These are phyloP conservation scores for Lodderomyces orthopsilosis DNA, from an alignment of 1,139 yeast genomes.

Conservation along the genomic window DNA sequence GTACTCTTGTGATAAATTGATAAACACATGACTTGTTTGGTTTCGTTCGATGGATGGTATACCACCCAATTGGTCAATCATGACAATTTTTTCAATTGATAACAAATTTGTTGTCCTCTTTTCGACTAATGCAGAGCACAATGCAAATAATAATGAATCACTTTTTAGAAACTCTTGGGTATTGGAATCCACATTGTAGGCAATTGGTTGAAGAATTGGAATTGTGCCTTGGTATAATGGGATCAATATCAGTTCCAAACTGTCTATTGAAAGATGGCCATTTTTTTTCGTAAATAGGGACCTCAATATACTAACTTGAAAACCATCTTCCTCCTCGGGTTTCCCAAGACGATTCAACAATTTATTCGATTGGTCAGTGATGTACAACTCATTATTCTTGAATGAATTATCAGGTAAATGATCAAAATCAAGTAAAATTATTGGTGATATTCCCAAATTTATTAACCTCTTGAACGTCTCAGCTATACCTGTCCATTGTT, in stretches of 20 bases:
- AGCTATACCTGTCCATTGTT: conserved; percentile 42
- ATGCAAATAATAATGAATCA: conserved; percentile 29
- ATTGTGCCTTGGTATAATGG: conserved; percentile 47
- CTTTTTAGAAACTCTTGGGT: conserved; percentile 32
- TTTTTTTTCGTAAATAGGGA: conserved; percentile 24
- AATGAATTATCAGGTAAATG: conserved; percentile 26
- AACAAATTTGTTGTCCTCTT: conserved; percentile 29
- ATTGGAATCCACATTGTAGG: conserved; percentile 37
- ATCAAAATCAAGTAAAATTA: conserved; percentile 37
- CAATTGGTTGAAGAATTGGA: conserved; percentile 63
- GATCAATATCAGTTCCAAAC: conserved; percentile 34
- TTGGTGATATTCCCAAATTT: conserved; percentile 46
- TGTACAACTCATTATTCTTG: conserved; percentile 31
- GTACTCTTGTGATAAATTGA: conserved; percentile 82
- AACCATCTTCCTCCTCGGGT: conserved; percentile 23
- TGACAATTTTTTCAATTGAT: conserved; percentile 74
- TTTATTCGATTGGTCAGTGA: conserved; percentile 34
- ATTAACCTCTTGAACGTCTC: conserved; percentile 49
- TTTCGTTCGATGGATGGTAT: conserved; percentile 83
- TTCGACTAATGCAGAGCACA: conserved; percentile 26
- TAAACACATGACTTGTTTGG: conserved; percentile 81
- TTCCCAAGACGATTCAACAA: conserved; percentile 26
- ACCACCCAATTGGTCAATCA: conserved; percentile 82
- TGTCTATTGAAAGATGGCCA: conserved; percentile 18
- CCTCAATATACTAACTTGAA: conserved; percentile 28